Evolutionary conservation across 1,284 basidiomycete species (phyloP), one percentile per base, ranked within the genome.

Genomic region (Heterobasidion occidentale): DNA sequence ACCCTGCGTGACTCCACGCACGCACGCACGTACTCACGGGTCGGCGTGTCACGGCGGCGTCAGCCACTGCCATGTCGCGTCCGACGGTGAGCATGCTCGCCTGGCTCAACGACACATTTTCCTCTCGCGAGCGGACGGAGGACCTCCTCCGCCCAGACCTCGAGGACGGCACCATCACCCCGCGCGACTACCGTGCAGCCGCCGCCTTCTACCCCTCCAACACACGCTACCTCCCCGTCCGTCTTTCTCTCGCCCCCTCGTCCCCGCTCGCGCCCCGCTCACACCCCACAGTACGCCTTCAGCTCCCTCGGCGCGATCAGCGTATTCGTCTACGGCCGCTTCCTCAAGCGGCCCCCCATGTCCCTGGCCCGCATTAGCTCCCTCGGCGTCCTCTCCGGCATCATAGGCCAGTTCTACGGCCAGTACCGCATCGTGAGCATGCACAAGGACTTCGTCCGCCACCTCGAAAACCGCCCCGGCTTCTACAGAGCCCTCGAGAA

Each of bases 141-240:
- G 66, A 70, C 35, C 79, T 87, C 54, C 74, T 88, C 44, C 69
- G 72, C 9, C 83, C 83, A 48, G 80, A 87, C 62, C 73, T 79
- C 48, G 80, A 86, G 46, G 70, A 74, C 34, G 81, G 79, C 17
- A 72, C 74, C 56, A 70, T 88, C 54, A 74, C 79, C 8, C 64
- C 63, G 33, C 74, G 75, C 52, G 86, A 88, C 71, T 86, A 77
- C 65, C 71, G 80, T 3, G 67, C 76, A 14, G 78, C 82, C 17
- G 63, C 72, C 57, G 62, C 65, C 38, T 84, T 84, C 68, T 67
- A 84, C 19, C 77, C 81, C 45, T 75, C 74, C 53, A 74, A 75
- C 59, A 74, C 74, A 50, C 63, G 70, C 53, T 72, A 68, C 64
- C 71, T 20, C 15, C 52, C 73, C 44, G 78, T 78, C 60, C 58